Evolutionary conservation across 208 protist genomes (phyloP), one percentile per base, ranked within the genome.

Genomic region (Trypanosoma mega): DNA sequence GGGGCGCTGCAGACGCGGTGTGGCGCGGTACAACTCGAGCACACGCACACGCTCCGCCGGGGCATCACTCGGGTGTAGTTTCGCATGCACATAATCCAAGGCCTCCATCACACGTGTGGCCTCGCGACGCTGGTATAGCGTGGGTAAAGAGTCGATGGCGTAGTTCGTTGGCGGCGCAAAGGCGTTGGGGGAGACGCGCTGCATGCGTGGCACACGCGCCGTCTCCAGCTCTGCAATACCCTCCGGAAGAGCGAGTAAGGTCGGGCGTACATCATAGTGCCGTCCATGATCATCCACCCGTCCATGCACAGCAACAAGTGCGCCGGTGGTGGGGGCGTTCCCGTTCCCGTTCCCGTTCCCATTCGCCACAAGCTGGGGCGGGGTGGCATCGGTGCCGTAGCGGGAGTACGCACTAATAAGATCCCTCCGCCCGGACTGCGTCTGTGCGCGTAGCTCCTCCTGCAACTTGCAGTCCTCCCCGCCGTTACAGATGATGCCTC

Each of bases 11-110:
- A 93, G 68, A 43, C 88, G 86, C 23, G 91, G 93, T 11, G 91
- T 92, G 20, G 91, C 86, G 30, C 90, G 79, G 75, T 97, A 97
- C 20, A 91, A 61, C 14, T 93, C 89, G 18, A 94, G 56, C 34
- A 96, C 78, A 29, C 63, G 78, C 20, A 75, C 31, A 23, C 0
- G 66, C 75, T 77, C 64, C 51, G 43, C 58, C 6, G 33, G 39
- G 27, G 31, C 20, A 48, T 71, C 63, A 27, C 34, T 31, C 26
- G 62, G 47, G 29, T 87, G 68, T n/a, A 94, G 82, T 56, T 82
- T 90, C 11, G 48, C 36, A 51, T 92, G 58, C 0, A 87, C 85
- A 69, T 92, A 92, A 47, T 93, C 85, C 1, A 96, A 74, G 21
- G 85, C 78, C 26, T 89, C 67, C 44, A 94, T 48, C 45, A 94